Evolutionary conservation across 805 yeast genomes (phyloP), one percentile per base, ranked within the genome.

Genomic region (Cyberlindnera nakhonratchasimensis): DNA sequence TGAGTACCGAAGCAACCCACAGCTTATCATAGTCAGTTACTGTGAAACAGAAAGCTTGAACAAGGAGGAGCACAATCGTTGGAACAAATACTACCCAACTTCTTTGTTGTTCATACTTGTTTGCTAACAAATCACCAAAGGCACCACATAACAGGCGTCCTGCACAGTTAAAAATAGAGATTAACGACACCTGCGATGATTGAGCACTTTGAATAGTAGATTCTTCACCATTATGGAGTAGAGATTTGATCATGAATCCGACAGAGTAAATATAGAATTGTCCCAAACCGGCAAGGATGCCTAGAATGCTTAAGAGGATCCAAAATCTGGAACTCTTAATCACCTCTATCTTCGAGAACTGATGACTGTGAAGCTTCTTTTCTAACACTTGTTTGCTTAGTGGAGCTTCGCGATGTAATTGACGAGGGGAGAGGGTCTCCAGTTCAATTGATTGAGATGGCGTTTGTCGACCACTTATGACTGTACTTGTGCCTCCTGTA

Each of bases 201-300:
- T 86, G 95, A 43, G 77, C 70, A 53, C 75, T 83, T 24, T 77
- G 67, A 1, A 47, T 42, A 2, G 21, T 17, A 3, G 53, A 46
- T 1, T 54, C 62, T 4, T 54, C 59, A 1, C 34, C 33, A 11
- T 37, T 39, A 9, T 46, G 48, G 16, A 62, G 53, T 29, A 79
- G 61, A 0, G 84, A 75, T 39, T 68, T 66, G 12, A 81, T 84
- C 52, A 84, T 75, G 53, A 79, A 82, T 0, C 95, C 95, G 29
- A 84, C 77, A 0, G 86, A 77, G 51, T 79, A 82, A 30, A 85
- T 85, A 57, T 80, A 86, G 74, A 82, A 75, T 53, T 84, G 91
- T 21, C 89, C 84, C 42, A 79, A 58, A 0, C 88, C 90, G 9
- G 84, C 76, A 14, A 77, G 55, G 17, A 81, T 49, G 1, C 87